Evolutionary conservation across 2,329 filamentous ascomycete genomes (phyloP).

Genomic region (Helicocarpus griseus): DNA sequence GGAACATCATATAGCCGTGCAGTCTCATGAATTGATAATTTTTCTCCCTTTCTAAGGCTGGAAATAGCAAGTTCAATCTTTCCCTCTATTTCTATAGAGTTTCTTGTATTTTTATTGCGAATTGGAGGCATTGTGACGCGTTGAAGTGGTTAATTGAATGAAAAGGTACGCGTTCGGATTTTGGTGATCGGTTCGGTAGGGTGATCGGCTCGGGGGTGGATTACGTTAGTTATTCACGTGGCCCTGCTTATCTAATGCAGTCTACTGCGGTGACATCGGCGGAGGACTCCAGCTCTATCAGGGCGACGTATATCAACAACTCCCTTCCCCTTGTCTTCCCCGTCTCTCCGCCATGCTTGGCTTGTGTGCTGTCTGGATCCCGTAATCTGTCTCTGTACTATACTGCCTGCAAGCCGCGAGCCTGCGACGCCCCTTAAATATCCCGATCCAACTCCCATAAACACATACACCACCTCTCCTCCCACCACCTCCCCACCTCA

Average conservation of each 20-base stretch:
- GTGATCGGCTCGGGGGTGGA: too few species aligned
- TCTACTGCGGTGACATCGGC: not conserved
- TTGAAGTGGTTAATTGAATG: too few species aligned
- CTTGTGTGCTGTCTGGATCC: not conserved
- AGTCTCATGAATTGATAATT: too few species aligned
- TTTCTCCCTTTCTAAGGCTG: too few species aligned
- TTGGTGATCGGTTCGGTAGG: too few species aligned
- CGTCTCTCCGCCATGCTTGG: not conserved
- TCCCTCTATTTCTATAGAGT: too few species aligned
- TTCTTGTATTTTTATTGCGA: too few species aligned
- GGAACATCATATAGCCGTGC: too few species aligned
- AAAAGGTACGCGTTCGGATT: too few species aligned
- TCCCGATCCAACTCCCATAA: not conserved
- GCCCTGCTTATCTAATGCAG: not conserved
- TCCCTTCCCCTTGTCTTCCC: not conserved
- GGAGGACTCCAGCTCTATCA: not conserved
- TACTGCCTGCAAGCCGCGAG: not conserved
- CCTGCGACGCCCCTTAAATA: conserved; percentile 5
- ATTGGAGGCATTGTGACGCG: too few species aligned
- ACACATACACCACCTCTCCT: not conserved
- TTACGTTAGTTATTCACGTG: too few species aligned
- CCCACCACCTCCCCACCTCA: not conserved
- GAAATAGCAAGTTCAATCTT: too few species aligned
- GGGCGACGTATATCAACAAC: not conserved
- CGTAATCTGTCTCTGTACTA: not conserved